phyloP scores from a whole-genome alignment of 441 rosid species.

The Dalechampia spathulata region DNA sequence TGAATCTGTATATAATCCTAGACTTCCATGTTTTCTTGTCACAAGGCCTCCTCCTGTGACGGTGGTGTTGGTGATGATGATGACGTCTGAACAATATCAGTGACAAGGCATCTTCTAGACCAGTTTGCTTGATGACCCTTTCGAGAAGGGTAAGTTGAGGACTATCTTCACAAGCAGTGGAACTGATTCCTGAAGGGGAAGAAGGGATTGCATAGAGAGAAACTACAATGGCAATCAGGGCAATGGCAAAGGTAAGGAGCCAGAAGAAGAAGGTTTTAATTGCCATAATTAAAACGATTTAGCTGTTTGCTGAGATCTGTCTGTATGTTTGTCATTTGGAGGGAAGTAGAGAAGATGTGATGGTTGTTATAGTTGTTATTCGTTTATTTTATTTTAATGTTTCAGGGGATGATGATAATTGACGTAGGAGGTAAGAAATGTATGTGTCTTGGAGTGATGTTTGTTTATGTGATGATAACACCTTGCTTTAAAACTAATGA shows the following conservation, averaged over 20 bases:
- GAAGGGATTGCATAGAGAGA: constrained; percentile 19
- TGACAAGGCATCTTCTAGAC: constrained; percentile 3
- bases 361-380: neutral
- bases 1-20: constrained; percentile 24
- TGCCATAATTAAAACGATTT: constrained; percentile 18
- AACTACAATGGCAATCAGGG: constrained; percentile 26
- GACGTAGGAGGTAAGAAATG: constrained; percentile 45
- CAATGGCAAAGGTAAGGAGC: constrained; percentile 29
- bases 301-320: neutral
- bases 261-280: constrained; percentile 24
- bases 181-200: neutral
- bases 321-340: neutral
- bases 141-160: constrained; percentile 6
- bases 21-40: constrained; percentile 33
- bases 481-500: too few species aligned
- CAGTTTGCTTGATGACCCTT: constrained; percentile 12
- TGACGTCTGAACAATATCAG: constrained; percentile 12
- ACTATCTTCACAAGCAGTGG: neutral
- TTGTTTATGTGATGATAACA: constrained; percentile 10
- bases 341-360: neutral
- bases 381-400: neutral
- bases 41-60: constrained; percentile 19
- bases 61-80: constrained; percentile 18
- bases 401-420: constrained; percentile 19
- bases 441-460: constrained; percentile 9